Percentiles rank a stretch among this genome's conserved stretches.
Evolutionary conservation across 2,329 filamentous ascomycete genomes (phyloP).

Genomic region (Phialocephala subalpina): DNA sequence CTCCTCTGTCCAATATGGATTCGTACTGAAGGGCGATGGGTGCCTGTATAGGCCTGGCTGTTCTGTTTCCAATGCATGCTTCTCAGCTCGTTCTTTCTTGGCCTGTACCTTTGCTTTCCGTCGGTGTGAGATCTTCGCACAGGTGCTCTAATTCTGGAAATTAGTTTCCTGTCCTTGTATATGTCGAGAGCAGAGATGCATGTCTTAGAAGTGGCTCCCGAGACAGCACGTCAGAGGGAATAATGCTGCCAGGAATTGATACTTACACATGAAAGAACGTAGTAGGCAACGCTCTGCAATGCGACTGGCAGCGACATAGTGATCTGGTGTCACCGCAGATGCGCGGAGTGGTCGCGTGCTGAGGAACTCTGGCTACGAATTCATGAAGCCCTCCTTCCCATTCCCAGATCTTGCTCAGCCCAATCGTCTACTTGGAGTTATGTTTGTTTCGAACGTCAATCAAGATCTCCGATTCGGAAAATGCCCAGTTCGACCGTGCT

Average conservation of each 20-base stretch:
- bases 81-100: conserved; percentile 70
- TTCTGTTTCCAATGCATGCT: conserved; percentile 69
- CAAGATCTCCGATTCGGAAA: conserved; percentile 23
- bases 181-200: too few species aligned
- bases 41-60: conserved; percentile 81
- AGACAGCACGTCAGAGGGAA: too few species aligned
- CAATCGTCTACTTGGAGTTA: conserved; percentile 17
- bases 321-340: background rate
- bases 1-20: conserved; percentile 88
- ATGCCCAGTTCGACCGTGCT: conserved; percentile 8
- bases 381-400: conserved; percentile 31
- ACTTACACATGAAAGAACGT: conserved; percentile 70
- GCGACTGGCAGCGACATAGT: conserved; percentile 63
- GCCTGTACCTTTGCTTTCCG: conserved; percentile 76
- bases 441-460: conserved; percentile 32
- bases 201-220: too few species aligned
- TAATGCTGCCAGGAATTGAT: too few species aligned
- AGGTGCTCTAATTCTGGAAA: conserved; percentile 62
- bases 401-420: conserved; percentile 1
- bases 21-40: conserved; percentile 84
- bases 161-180: too few species aligned
- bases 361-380: conserved; percentile 30
- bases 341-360: conserved; percentile 22
- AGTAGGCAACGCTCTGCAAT: conserved; percentile 81
- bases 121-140: conserved; percentile 73